A percentile compares a stretch with the other conserved stretches of the same genome.
Conservation (phyloP, 192 early-diverging fungal species). For the Backusella liffmaniae region DNA sequence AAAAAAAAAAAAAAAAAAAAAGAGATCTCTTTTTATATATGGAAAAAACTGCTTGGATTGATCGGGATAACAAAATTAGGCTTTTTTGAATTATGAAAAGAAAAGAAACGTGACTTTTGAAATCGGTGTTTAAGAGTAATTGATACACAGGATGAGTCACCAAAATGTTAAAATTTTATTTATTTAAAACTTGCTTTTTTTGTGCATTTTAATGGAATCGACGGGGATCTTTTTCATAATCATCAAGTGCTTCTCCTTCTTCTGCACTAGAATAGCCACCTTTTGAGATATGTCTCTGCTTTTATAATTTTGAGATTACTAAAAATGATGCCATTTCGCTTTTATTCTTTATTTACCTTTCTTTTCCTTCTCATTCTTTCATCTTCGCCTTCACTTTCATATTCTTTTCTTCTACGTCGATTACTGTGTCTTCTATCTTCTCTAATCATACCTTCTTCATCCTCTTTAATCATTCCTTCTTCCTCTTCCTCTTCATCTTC, state of each 20-base stretch:
- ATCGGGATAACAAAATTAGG: background rate
- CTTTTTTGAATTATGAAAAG: background rate
- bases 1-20: background rate
- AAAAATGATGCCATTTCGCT: background rate
- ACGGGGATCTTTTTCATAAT: constrained; percentile 32
- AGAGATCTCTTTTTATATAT: background rate
- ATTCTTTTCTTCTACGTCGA: constrained; percentile 26
- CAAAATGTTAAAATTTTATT: background rate
- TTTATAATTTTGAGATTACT: background rate
- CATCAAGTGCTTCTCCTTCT: constrained; percentile 37
- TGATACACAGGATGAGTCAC: constrained; percentile 5
- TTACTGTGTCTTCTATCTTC: constrained; percentile 41
- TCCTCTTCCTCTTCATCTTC: constrained; percentile 45
- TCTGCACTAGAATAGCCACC: constrained; percentile 22
- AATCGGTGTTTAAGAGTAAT: background rate
- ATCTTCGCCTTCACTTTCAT: constrained; percentile 32
- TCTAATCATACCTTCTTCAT: constrained; percentile 61
- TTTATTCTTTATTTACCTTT: constrained; percentile 17
- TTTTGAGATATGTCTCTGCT: constrained; percentile 11
- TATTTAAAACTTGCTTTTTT: background rate
- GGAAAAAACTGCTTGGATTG: background rate
- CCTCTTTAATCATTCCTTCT: constrained; percentile 51
- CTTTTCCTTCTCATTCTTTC: constrained; percentile 24
- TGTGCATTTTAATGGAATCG: constrained; percentile 7
- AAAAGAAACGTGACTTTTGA: background rate